Conservation (phyloP, 306 rosid species). For the Prunus salicina region DNA sequence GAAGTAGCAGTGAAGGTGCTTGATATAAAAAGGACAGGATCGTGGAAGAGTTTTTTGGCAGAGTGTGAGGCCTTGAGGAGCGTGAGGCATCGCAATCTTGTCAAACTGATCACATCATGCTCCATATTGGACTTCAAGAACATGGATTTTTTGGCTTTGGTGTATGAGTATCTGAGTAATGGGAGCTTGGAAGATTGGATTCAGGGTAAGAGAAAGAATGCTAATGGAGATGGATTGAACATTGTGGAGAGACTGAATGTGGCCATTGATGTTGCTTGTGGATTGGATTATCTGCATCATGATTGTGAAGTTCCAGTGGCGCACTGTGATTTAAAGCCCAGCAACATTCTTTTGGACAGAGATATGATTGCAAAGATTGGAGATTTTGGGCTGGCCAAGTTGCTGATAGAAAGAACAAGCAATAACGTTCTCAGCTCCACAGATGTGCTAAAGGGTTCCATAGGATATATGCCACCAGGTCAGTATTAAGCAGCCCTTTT, state of each 20-base stretch:
- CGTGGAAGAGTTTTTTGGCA: conserved; percentile 64
- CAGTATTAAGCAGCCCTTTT: neutral
- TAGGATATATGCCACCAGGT: conserved; percentile 93
- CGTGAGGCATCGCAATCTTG: conserved; percentile 66
- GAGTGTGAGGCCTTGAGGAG: conserved; percentile 69
- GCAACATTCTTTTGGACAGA: conserved; percentile 60
- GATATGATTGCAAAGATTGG: conserved; percentile 72
- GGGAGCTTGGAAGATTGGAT: conserved; percentile 83
- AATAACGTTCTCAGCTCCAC: conserved; percentile 43
- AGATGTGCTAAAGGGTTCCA: conserved; percentile 60
- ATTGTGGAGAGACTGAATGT: conserved; percentile 58
- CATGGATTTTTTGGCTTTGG: conserved; percentile 62
- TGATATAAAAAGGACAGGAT: conserved; percentile 37
- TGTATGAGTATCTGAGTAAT: conserved; percentile 60
- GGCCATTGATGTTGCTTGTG: conserved; percentile 61
- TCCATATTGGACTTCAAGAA: conserved; percentile 59
- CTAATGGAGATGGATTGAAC: conserved; percentile 41
- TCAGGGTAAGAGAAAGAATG: conserved; percentile 40
- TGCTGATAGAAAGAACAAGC: conserved; percentile 40
- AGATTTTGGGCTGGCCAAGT: conserved; percentile 71
- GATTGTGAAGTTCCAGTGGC: conserved; percentile 60
- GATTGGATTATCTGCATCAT: conserved; percentile 66
- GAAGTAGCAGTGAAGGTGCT: conserved; percentile 66
- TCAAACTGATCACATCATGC: conserved; percentile 70
- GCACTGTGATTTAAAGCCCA: conserved; percentile 82